A percentile compares a stretch with the other conserved stretches of the same genome.
Evolutionary conservation across 2,329 filamentous ascomycete genomes (phyloP).

Genomic region (Beauveria sp.): DNA sequence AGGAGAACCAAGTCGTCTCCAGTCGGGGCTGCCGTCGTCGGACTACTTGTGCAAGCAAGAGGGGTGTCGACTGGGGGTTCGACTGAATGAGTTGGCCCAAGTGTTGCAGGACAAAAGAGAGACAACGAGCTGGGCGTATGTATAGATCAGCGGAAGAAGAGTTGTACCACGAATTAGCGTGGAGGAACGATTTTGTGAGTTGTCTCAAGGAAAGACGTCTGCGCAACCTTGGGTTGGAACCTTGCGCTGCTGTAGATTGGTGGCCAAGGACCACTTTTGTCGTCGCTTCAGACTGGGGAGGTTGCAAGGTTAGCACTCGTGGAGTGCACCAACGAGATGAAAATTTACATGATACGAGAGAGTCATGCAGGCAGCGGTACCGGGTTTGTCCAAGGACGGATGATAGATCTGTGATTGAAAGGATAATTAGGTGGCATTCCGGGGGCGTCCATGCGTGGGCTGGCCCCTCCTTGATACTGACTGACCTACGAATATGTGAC

Average conservation of each 20-base stretch:
- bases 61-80: not conserved
- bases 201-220: slow-evolving; percentile 7
- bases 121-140: not conserved
- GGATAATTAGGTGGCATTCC: slow-evolving; percentile 9
- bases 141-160: not conserved
- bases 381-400: not conserved
- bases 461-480: slow-evolving; percentile 10
- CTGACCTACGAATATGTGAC: slow-evolving; percentile 4
- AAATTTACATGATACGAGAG: slow-evolving; percentile 6
- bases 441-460: not conserved
- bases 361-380: not conserved
- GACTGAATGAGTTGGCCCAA: not conserved
- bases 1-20: not conserved
- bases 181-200: not conserved
- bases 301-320: slow-evolving; percentile 9
- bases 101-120: not conserved
- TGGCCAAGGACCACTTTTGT: slow-evolving; percentile 7
- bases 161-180: not conserved
- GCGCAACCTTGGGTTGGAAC: not conserved
- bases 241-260: not conserved
- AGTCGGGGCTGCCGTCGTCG: not conserved
- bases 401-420: slow-evolving; percentile 6
- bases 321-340: not conserved
- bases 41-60: not conserved
- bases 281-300: slow-evolving; percentile 3